Conservation (phyloP, 2,329 filamentous ascomycete species). For the Fusarium sororula region DNA sequence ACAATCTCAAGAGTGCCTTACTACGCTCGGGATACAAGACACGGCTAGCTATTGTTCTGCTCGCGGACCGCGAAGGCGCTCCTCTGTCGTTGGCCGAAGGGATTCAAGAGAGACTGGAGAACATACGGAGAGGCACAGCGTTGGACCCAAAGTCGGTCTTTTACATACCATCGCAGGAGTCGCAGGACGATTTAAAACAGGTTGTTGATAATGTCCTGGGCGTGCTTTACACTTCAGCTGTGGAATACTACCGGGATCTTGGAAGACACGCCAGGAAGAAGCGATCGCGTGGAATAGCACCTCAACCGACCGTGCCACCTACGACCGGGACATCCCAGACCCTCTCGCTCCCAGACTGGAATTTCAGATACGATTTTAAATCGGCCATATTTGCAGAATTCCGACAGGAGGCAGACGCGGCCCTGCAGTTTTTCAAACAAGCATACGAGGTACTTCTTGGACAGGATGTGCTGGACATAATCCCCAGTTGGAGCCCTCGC, state of each 20-base stretch:
- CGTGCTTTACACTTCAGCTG: conserved; percentile 75
- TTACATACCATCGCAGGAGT: conserved; percentile 79
- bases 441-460: conserved; percentile 87
- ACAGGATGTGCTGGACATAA: conserved; percentile 85
- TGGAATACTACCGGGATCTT: conserved; percentile 94
- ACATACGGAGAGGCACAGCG: conserved; percentile 80
- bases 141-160: conserved; percentile 88
- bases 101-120: conserved; percentile 75
- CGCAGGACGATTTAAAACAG: conserved; percentile 74
- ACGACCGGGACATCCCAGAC: conserved; percentile 86
- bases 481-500: conserved; percentile 87
- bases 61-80: conserved; percentile 44
- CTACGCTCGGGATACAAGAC: conserved; percentile 78
- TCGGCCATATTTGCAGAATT: conserved; percentile 91
- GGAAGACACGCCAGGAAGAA: conserved; percentile 94
- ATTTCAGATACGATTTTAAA: conserved; percentile 94
- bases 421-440: conserved; percentile 84
- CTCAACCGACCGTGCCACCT: conserved; percentile 83
- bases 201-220: conserved; percentile 79
- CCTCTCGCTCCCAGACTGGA: conserved; percentile 87
- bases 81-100: conserved; percentile 67
- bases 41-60: conserved; percentile 73
- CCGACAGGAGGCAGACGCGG: conserved; percentile 89
- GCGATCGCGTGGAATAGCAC: conserved; percentile 79
- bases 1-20: conserved; percentile 75